Evolutionary conservation across 805 yeast genomes (phyloP).

Genomic region (Lipomyces yamanashiensis): DNA sequence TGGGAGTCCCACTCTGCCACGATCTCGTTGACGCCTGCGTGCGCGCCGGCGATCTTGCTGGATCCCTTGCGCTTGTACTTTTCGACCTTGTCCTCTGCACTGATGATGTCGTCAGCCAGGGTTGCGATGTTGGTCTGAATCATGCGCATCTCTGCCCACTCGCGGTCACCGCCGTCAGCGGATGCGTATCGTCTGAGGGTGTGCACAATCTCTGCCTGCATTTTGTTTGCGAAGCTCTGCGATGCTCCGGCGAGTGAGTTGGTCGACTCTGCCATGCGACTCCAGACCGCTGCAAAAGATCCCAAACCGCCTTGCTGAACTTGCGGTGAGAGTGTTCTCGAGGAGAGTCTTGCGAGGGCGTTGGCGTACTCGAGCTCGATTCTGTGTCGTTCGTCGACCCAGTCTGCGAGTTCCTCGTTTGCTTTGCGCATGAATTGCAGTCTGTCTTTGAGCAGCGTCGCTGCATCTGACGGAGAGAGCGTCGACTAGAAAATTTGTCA

Average conservation of each 20-base stretch:
- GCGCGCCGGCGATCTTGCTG: slow-evolving; percentile 49
- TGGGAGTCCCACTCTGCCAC: slow-evolving; percentile 64
- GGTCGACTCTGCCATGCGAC: slow-evolving; percentile 38
- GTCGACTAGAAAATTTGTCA: slow-evolving; percentile 41
- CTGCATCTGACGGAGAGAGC: slow-evolving; percentile 61
- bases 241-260: slow-evolving; percentile 43
- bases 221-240: slow-evolving; percentile 44
- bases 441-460: slow-evolving; percentile 63
- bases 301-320: slow-evolving; percentile 40
- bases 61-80: slow-evolving; percentile 42
- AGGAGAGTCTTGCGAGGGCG: slow-evolving; percentile 51
- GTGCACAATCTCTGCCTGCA: slow-evolving; percentile 48
- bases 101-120: slow-evolving; percentile 51
- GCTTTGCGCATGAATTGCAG: slow-evolving; percentile 58
- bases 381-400: slow-evolving; percentile 61
- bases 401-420: slow-evolving; percentile 64
- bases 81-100: slow-evolving; percentile 50
- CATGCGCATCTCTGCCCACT: slow-evolving; percentile 59
- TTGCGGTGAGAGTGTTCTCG: slow-evolving; percentile 38
- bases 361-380: slow-evolving; percentile 55
- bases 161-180: slow-evolving; percentile 52
- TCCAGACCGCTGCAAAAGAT: slow-evolving; percentile 41
- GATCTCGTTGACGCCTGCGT: slow-evolving; percentile 51
- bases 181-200: slow-evolving; percentile 51
- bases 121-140: slow-evolving; percentile 52